Conservation (phyloP, 768 basidiomycete species). For the Psilocybe azurescens region DNA sequence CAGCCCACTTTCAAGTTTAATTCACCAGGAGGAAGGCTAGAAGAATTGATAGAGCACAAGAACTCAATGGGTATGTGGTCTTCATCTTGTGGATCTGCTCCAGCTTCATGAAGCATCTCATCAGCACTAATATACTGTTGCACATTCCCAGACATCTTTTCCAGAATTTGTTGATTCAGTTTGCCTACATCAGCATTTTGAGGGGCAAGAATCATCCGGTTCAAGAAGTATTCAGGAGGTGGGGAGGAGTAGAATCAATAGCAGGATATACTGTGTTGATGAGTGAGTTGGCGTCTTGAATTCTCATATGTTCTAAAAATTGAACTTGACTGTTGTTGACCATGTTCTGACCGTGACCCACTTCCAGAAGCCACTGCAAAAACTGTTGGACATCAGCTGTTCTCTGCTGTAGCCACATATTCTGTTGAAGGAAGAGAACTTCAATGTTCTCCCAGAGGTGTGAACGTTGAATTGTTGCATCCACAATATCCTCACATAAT, state of each 20-base stretch:
- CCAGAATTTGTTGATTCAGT: constrained; percentile 33
- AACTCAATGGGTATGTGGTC: constrained; percentile 32
- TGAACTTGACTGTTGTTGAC: background rate
- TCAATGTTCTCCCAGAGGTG: constrained; percentile 13
- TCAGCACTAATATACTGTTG: constrained; percentile 32
- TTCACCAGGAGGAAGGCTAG: constrained; percentile 36
- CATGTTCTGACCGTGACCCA: constrained; percentile 26
- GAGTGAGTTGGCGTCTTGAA: constrained; percentile 1
- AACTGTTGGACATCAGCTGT: constrained; percentile 9
- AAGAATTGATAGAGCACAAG: constrained; percentile 33
- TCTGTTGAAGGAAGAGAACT: constrained; percentile 14
- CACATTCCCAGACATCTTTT: constrained; percentile 27
- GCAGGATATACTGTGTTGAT: constrained; percentile 25
- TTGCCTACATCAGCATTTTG: constrained; percentile 39
- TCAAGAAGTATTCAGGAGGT: constrained; percentile 35
- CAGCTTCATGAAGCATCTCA: constrained; percentile 26
- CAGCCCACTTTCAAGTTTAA: constrained; percentile 32
- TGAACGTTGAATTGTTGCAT: constrained; percentile 18
- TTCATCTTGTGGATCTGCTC: constrained; percentile 17
- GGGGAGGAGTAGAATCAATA: constrained; percentile 15
- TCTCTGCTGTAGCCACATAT: constrained; percentile 16
- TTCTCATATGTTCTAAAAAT: constrained; percentile 22
- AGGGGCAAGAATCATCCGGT: constrained; percentile 38
- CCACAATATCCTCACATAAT: constrained; percentile 41
- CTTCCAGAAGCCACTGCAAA: constrained; percentile 28